phyloP scores from a whole-genome alignment of 1,284 basidiomycete genomes.

The Ustilago xerochloae region DNA sequence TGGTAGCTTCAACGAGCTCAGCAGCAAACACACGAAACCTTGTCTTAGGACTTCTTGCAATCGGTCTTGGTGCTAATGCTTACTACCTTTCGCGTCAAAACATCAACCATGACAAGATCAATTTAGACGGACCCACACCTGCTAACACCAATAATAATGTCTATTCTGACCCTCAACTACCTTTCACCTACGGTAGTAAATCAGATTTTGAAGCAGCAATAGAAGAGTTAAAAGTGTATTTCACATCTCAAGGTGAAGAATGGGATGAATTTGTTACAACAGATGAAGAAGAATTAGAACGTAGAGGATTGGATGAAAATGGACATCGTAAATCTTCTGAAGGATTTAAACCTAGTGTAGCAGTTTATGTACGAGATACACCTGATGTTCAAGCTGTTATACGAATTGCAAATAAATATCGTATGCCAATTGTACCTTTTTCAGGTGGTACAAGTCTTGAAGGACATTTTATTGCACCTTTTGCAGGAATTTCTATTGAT shows the following conservation, averaged over 20 bases:
- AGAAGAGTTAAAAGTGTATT: conserved; percentile 50
- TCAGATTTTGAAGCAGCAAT: conserved; percentile 44
- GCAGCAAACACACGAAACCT: conserved; percentile 23
- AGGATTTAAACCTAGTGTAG: conserved; percentile 49
- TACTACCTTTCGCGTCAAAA: conserved; percentile 28
- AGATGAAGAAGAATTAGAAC: conserved; percentile 48
- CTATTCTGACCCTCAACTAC: conserved; percentile 31
- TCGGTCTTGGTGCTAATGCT: conserved; percentile 32
- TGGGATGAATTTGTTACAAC: conserved; percentile 42
- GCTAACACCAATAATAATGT: neutral
- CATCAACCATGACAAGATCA: conserved; percentile 6
- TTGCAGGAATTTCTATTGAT: conserved; percentile 77
- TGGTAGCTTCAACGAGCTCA: no score
- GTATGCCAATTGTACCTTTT: conserved; percentile 79
- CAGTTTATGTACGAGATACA: conserved; percentile 48
- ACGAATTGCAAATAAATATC: conserved; percentile 74
- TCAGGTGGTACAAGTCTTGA: conserved; percentile 75
- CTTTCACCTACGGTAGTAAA: conserved; percentile 40
- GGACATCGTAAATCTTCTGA: conserved; percentile 40
- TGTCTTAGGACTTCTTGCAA: conserved; percentile 23
- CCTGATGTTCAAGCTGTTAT: conserved; percentile 55
- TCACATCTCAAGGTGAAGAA: conserved; percentile 35
- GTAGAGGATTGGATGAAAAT: conserved; percentile 44
- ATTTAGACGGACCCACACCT: conserved; percentile 15
- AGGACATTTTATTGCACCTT: conserved; percentile 58